Conservation (phyloP, 2,329 filamentous ascomycete genomes). For the Penicillium hesseltinei region DNA sequence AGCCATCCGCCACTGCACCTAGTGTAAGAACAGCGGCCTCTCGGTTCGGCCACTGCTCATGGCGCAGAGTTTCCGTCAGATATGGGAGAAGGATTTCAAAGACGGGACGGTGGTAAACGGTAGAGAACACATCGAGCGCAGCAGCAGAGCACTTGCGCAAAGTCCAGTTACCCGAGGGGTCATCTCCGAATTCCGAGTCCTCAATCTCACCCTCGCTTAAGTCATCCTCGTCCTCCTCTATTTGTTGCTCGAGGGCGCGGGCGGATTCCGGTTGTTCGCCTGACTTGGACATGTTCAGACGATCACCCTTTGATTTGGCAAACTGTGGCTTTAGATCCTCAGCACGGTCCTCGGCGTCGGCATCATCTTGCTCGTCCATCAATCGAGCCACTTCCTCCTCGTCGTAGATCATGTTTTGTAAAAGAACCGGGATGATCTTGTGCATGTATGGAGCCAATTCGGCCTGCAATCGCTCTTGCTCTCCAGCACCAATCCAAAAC, state of each 20-base stretch:
- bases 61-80: conserved; percentile 81
- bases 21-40: conserved; percentile 93
- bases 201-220: conserved; percentile 83
- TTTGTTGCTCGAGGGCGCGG: conserved; percentile 49
- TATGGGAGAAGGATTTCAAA: conserved; percentile 93
- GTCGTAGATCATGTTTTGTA: conserved; percentile 94
- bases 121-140: conserved; percentile 88
- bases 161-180: conserved; percentile 92
- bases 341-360: conserved; percentile 82
- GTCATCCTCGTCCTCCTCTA: conserved; percentile 59
- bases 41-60: conserved; percentile 84
- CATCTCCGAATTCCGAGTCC: conserved; percentile 68
- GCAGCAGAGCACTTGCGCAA: conserved; percentile 95
- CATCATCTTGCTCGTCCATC: conserved; percentile 81
- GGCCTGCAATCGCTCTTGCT: conserved; percentile 76
- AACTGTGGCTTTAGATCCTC: conserved; percentile 93
- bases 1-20: conserved; percentile 92
- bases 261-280: conserved; percentile 35
- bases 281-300: conserved; percentile 55
- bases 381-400: conserved; percentile 87
- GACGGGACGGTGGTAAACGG: conserved; percentile 81
- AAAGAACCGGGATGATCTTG: conserved; percentile 83
- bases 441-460: conserved; percentile 73
- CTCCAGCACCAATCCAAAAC: conserved; percentile 93
- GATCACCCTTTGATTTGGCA: conserved; percentile 66